Base-by-base conservation (phyloP, 495 filamentous ascomycete species). In the Penicillium argentinense region DNA sequence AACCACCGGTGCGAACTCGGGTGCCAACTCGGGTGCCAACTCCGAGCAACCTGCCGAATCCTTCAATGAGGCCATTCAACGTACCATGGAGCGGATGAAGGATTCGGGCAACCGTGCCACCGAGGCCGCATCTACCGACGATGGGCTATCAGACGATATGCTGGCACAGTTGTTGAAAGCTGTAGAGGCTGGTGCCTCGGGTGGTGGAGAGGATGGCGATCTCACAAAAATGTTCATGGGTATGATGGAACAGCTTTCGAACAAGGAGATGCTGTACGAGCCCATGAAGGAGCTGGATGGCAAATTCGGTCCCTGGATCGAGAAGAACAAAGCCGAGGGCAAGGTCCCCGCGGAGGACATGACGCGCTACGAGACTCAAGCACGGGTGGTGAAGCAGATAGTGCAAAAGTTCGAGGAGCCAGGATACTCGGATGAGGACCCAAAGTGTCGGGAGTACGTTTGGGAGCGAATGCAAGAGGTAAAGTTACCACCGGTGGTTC, bases 171-270 rank as follows among this genome's bases (percentile, higher is more conserved):
- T 97, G 69, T 69, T 97, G 49, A 93, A 91, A 66, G 86, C 89
- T 40, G 79, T 87, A 51, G 73, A 78, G 39, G 78, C 76, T 7
- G 80, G 77, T 1, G 73, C 79, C 2, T 78, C 69, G 4, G 85
- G 82, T 12, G 82, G 76, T 12, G 85, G 80, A 13, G 77, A 75
- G 43, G 90, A 97, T 16, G 90, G 91, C 45, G 90, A 95, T 49
- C 85, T 97, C 55, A 87, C 85, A 19, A 91, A 93, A 67, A 87
- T 97, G 83, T 77, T 97, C 23, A 75, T 95, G 74, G 88, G 86
- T 21, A 96, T 97, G 89, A 97, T 98, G 91, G 89, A 97, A 67
- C 90, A 98, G 66, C 73, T 98, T 45, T 97, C 93, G 2, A 95
- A 93, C 60, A 97, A 96, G 73, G 93, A 98, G 59, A 96, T 98